Evolutionary conservation across 805 yeast species (phyloP), one percentile per base, ranked within the genome.

Genomic region (Schizosaccharomyces cryophilus): DNA sequence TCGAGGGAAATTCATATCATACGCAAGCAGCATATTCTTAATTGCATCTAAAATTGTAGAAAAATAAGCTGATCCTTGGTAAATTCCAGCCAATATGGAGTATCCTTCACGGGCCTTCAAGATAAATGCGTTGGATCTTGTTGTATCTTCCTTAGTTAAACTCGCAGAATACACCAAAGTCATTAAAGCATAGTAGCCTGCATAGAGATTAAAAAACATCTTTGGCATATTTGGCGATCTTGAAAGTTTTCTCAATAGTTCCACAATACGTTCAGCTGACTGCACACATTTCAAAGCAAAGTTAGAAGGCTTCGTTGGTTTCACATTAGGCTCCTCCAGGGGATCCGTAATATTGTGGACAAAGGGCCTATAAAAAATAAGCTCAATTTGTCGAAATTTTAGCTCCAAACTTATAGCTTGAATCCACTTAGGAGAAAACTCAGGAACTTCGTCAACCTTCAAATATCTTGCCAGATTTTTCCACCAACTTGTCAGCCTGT

Each of bases 331-430:
- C n/a, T 51, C 19, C n/a, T 51, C 56, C 19, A 24, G 7, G 3
- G 56, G 35, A 6, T 21, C n/a, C 30, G 7, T 29, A 24, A 51
- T 51, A 26, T 83, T 86, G 71, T 87, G 95, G 65, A 88, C 84
- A 68, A 87, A 88, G 1, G 96, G 96, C 60, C 95, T 78, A 67
- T 87, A 88, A 17, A 88, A 74, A 67, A 85, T 83, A 62, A 87
- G 81, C 69, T 84, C 85, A 61, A 87, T 85, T 67, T 87, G 86
- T 61, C 72, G 67, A 61, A 67, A 69, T 21, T 73, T 65, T 61
- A 71, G 60, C 13, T 65, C 63, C 5, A 63, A 45, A 15, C 61
- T 56, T 30, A 40, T 35, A 19, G 60, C 60, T 26, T 35, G 42
- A 15, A 56, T 21, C 47, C 60, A 56, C 35, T 56, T 56, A 9